phyloP scores from a whole-genome alignment of 768 basidiomycete species.

The Suillus fuscotomentosus region DNA sequence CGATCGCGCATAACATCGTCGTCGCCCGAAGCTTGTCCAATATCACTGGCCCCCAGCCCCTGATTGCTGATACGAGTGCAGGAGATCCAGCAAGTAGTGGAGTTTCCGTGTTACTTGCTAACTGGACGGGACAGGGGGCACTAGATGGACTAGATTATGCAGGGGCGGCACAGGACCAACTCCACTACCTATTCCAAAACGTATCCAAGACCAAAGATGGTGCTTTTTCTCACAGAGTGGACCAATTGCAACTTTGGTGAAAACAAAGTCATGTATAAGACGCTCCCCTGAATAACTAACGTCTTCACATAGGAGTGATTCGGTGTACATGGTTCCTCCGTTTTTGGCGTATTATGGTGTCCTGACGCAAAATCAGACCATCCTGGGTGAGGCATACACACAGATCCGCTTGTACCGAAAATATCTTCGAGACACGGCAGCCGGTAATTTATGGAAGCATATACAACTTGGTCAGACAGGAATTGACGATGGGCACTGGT shows the following conservation, averaged over 20 bases:
- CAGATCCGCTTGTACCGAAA: conserved; percentile 73
- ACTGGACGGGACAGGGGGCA: conserved; percentile 42
- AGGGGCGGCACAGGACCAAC: conserved; percentile 62
- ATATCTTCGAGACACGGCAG: conserved; percentile 52
- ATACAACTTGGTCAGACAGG: conserved; percentile 54
- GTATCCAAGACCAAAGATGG: conserved; percentile 70
- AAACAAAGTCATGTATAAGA: conserved; percentile 12
- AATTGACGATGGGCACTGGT: conserved; percentile 74
- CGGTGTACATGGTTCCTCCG: conserved; percentile 82
- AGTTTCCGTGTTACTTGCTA: conserved; percentile 62
- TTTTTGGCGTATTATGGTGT: conserved; percentile 86
- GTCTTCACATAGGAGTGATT: conserved; percentile 59
- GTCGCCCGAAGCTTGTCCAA: conserved; percentile 42
- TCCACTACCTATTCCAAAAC: conserved; percentile 54
- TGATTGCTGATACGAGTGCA: conserved; percentile 59
- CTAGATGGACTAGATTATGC: conserved; percentile 53
- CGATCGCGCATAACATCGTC: conserved; percentile 53
- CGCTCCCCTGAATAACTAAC: neutral
- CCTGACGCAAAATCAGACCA: conserved; percentile 50
- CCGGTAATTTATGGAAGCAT: conserved; percentile 73
- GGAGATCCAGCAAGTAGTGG: conserved; percentile 82
- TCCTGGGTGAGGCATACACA: conserved; percentile 63
- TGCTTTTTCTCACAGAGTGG: conserved; percentile 75
- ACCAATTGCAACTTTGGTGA: conserved; percentile 72
- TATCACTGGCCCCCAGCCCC: conserved; percentile 51